Base-by-base conservation (phyloP, 768 basidiomycete species). In the Hirschioporus abietinus region DNA sequence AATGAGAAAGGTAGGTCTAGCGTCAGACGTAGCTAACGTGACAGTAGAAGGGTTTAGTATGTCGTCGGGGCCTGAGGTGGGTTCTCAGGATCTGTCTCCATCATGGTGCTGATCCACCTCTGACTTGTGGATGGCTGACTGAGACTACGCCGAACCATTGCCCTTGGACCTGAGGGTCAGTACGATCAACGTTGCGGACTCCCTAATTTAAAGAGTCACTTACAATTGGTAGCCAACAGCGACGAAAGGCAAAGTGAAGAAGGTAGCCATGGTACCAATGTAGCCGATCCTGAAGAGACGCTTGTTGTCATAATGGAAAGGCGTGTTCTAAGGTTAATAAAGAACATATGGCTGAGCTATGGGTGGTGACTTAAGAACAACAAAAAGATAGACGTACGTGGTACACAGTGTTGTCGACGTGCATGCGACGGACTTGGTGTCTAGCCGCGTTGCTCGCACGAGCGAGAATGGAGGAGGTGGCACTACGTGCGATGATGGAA, bases 261-360 rank as follows among this genome's bases (percentile, higher is more conserved):
- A 52, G 42, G 42, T 52, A 52, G 42, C 42, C 42, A 52, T 52
- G 42, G 42, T 52, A 52, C 42, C 42, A 52, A 52, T 15, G 42
- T 52, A 52, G 42, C 42, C 42, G 42, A 52, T 52, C 42, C 42
- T 52, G 42, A 52, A 52, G 42, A 52, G 42, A 52, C 42, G 42
- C 20, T 52, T 52, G 42, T 52, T 52, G 42, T 52, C 42, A 10
- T 52, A 52, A 52, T 52, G 42, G 42, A 52, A 52, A 20, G 42
- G 42, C 12, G 42, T 52, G 42, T 52, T 52, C 42, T 52, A 52
- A 52, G 42, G 20, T 15, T 52, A 20, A 12, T 3, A 12, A 52
- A 52, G 4, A 20, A 15, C 20, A 52, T 15, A 52, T 52, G 42
- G 30, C 2, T 52, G 42, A 52, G 12, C 12, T 15, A 52, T 12